phyloP scores from a whole-genome alignment of 345 rosid genomes.

The Dipteronia sinensis region DNA sequence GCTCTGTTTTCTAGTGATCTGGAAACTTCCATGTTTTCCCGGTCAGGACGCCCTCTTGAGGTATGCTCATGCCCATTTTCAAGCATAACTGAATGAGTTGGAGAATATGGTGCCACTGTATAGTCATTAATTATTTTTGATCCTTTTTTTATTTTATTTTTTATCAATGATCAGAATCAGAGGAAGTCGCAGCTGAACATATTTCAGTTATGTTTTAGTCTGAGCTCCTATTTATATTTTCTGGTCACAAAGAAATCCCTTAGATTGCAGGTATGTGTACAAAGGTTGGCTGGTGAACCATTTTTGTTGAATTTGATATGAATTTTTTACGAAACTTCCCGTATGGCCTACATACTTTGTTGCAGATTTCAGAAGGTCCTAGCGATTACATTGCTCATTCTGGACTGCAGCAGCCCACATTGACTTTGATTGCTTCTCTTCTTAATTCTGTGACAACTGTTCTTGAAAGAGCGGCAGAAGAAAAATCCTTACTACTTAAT shows the following conservation, averaged over 20 bases:
- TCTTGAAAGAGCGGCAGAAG: slow-evolving; percentile 88
- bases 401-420: slow-evolving; percentile 69
- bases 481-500: slow-evolving; percentile 74
- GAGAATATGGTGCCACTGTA: not conserved
- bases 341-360: slow-evolving; percentile 19
- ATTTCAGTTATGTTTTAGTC: slow-evolving; percentile 69
- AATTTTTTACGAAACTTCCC: not conserved
- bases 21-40: slow-evolving; percentile 33
- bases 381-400: slow-evolving; percentile 43
- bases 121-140: not conserved
- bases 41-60: slow-evolving; percentile 42
- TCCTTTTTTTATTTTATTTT: slow-evolving; percentile 2
- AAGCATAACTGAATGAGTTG: slow-evolving; percentile 3
- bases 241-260: slow-evolving; percentile 76
- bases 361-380: slow-evolving; percentile 58
- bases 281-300: slow-evolving; percentile 6
- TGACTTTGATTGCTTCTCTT: slow-evolving; percentile 61
- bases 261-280: slow-evolving; percentile 65
- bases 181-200: slow-evolving; percentile 61
- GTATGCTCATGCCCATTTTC: slow-evolving; percentile 33
- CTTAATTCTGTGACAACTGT: slow-evolving; percentile 61
- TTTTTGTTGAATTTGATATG: not conserved
- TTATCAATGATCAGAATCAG: slow-evolving; percentile 41
- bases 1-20: slow-evolving; percentile 57
- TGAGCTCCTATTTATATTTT: slow-evolving; percentile 80